A percentile compares a stretch with the other conserved stretches of the same genome.
Evolutionary conservation across 768 basidiomycete species (phyloP).

Genomic region (Boletus reticulatus): DNA sequence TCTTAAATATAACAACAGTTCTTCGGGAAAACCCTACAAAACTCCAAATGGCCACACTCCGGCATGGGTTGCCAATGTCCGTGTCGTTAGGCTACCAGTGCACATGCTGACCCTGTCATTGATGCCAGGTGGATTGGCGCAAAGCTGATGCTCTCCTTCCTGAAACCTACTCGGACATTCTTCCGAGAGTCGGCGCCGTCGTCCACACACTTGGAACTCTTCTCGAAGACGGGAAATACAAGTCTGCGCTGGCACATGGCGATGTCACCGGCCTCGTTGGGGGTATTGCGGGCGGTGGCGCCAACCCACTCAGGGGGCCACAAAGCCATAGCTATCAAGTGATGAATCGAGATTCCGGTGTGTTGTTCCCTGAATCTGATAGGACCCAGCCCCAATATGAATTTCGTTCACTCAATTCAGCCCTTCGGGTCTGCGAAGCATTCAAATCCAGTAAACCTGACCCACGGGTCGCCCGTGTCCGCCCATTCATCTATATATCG

Average conservation of each 20-base stretch:
- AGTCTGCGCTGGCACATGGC: conserved; percentile 61
- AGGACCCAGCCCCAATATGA: conserved; percentile 4
- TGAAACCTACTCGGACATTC: conserved; percentile 63
- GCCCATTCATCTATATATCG: conserved; percentile 92
- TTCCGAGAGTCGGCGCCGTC: conserved; percentile 68
- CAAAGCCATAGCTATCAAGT: conserved; percentile 61
- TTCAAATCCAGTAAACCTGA: conserved; percentile 51
- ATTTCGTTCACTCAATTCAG: conserved; percentile 36
- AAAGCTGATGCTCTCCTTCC: conserved; percentile 81
- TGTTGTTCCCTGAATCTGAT: conserved; percentile 27
- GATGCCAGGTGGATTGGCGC: conserved; percentile 79
- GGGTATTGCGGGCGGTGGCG: conserved; percentile 43
- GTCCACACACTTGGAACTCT: conserved; percentile 95
- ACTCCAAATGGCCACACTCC: conserved; percentile 91
- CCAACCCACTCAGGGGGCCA: conserved; percentile 58
- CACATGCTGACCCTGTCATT: conserved; percentile 5
- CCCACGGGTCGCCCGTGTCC: conserved; percentile 29
- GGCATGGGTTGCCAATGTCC: conserved; percentile 77
- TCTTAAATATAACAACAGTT: conserved; percentile 45
- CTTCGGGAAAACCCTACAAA: conserved; percentile 80
- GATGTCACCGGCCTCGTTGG: conserved; percentile 51
- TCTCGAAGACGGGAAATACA: conserved; percentile 80
- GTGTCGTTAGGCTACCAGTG: conserved; percentile 10
- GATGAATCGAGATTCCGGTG: conserved; percentile 90
- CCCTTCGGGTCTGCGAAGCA: conserved; percentile 74